Evolutionary conservation across 2,329 filamentous ascomycete genomes (phyloP), one percentile per base, ranked within the genome.

Genomic region (Phialemonium atrogriseum): DNA sequence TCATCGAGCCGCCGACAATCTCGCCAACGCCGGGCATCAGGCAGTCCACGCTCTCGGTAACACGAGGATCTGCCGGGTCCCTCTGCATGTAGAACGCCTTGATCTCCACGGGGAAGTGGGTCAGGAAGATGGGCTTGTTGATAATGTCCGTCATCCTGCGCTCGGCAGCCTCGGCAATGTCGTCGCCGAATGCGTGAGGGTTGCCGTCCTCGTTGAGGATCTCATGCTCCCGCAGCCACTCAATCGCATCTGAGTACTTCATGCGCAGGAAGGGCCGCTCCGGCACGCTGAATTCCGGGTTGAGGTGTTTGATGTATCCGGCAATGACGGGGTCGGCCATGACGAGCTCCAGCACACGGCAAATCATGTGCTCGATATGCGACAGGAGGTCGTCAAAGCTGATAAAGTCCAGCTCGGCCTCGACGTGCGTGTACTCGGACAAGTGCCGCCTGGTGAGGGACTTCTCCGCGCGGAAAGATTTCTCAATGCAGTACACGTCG

Each of bases 51-150:
- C 13, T 17, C 24, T 98, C 89, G 0, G 91, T 98, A 17, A 95
- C 86, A 16, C 88, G 75, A 18, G 61, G 64, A 53, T 98, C 91
- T 18, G 72, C 61, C 25, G 70, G 67, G 48, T 89, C 91, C 62
- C 82, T 88, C 62, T 88, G 81, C 91, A 98, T 98, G 73, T 98
- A 98, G 60, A 98, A 98, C 2, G 91, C 84, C 71, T 98, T 98
- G 71, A 98, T 94, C 64, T 89, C 86, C 37, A 80, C 80, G 13
- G 91, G 91, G 76, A 98, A 98, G 63, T 96, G 89, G 3, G 89
- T 96, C 24, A 96, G 72, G 68, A 96, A 85, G 59, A 98, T 94
- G 40, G 91, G 91, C 33, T 77, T 68, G 77, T 93, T 91, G 69
- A 98, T 94, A 47, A 81, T 83, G 57, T 98, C 91, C 2, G 89